phyloP scores from a whole-genome alignment of 2,329 filamentous ascomycete species.

The Orbilia blumenaviensis region DNA sequence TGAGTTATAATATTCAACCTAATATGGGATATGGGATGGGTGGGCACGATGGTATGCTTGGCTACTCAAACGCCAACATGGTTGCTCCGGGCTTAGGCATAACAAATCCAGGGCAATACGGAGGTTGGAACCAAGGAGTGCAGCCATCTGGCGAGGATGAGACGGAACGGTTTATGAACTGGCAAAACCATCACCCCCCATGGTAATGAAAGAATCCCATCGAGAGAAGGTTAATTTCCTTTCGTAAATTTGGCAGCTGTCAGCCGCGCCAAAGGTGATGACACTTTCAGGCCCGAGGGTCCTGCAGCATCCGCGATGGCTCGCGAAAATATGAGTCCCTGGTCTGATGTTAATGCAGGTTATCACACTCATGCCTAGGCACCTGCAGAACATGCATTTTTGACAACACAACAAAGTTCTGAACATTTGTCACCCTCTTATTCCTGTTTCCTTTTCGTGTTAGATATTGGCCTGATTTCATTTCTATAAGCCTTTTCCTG shows the following conservation, averaged over 20 bases:
- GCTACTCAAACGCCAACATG: constrained; percentile 26
- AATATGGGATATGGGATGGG: constrained; percentile 39
- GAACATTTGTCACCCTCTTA: constrained; percentile 29
- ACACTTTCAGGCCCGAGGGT: constrained; percentile 41
- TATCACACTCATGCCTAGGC: constrained; percentile 3
- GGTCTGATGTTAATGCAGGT: constrained; percentile 37
- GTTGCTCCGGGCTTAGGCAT: constrained; percentile 44
- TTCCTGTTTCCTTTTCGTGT: not conserved
- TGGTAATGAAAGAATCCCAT: constrained; percentile 17
- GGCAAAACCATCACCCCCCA: constrained; percentile 44
- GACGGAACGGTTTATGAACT: constrained; percentile 45
- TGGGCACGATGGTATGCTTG: constrained; percentile 39
- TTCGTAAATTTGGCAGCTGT: constrained; percentile 29
- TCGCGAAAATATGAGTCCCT: constrained; percentile 51
- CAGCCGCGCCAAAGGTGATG: constrained; percentile 23
- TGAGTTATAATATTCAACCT: constrained; percentile 32
- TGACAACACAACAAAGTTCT: constrained; percentile 19
- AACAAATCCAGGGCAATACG: constrained; percentile 38
- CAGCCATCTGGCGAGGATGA: constrained; percentile 40
- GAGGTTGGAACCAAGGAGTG: constrained; percentile 40
- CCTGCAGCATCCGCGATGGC: constrained; percentile 25
- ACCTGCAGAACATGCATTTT: not conserved
- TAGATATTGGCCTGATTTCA: constrained; percentile 1
- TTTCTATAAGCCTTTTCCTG: constrained; percentile 7
- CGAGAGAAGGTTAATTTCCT: constrained; percentile 1